Base-by-base conservation (phyloP, 805 yeast genomes). In the Priceomyces medius region DNA sequence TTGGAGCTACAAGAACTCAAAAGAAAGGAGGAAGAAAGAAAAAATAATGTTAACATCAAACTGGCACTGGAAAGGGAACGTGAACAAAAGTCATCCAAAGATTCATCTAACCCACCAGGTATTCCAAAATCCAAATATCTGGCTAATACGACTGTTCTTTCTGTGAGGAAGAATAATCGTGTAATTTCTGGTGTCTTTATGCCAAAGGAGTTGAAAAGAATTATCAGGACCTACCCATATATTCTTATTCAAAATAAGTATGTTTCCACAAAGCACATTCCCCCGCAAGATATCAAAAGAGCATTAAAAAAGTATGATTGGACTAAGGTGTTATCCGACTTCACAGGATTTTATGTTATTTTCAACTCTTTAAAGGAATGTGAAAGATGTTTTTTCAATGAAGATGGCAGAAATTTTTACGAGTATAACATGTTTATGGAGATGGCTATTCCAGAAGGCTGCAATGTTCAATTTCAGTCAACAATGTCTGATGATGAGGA, bases 261-360 rank as follows among this genome's bases (percentile, higher is more conserved):
- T 43, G 71, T 77, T 12, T 70, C 80, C 2, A 68, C 79, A 0
- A 62, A 66, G 39, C 65, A 69, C 39, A 69, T 81, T 1, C 64
- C 72, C 12, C 66, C 80, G 2, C 71, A 70, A 40, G 88, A 83
- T 53, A 65, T 88, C 40, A 81, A 85, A 51, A 70, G 75, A 20
- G 68, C 72, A 21, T 64, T 88, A 23, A 73, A 73, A 31, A 75
- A 72, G 36, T 83, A 83, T 54, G 77, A 76, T 41, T 84, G 88
- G 81, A 76, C 80, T 0, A 68, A 85, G 41, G 78, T 88, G 2
- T 56, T 84, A 37, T 71, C 79, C 3, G 90, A 85, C 48, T 60
- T 59, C 34, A 58, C 73, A 1, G 96, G 96, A 0, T 83, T 83
- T 50, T 88, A 76, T 51, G 68, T 88, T 28, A 81, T 86, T 1